These are phyloP conservation scores for Catharanthus roseus DNA, from an alignment of 257 asterid genomes.

Conservation along the genomic window DNA sequence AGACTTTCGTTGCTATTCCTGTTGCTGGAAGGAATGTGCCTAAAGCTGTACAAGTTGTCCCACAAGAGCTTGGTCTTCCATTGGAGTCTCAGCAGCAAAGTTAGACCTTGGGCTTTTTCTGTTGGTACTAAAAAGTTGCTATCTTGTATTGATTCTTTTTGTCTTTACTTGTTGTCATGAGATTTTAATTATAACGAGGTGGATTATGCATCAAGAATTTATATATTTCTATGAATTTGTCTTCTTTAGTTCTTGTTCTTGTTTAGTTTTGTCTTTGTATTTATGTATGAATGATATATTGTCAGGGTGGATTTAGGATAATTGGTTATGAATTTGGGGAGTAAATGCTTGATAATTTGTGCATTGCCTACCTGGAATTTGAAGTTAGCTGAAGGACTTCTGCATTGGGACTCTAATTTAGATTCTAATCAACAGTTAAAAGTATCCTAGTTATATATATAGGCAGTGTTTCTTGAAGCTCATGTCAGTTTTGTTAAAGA, in stretches of 20 bases:
- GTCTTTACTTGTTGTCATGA: neutral
- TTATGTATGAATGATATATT: neutral
- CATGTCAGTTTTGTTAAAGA: neutral
- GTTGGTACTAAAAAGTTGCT: slow-evolving; percentile 1
- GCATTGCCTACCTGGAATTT: neutral
- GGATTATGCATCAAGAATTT: slow-evolving; percentile 1
- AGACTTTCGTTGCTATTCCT: slow-evolving; percentile 64
- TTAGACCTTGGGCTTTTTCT: neutral
- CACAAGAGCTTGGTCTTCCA: slow-evolving; percentile 27
- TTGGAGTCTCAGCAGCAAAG: slow-evolving; percentile 22
- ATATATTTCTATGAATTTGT: neutral
- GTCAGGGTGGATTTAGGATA: neutral
- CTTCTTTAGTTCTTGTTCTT: neutral
- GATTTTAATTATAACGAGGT: slow-evolving; percentile 6
- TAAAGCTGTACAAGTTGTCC: slow-evolving; percentile 23
- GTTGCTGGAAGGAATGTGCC: slow-evolving; percentile 27
- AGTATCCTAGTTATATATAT: neutral
- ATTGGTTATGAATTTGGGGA: neutral
- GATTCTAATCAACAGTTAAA: neutral
- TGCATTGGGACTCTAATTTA: neutral
- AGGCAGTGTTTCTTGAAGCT: neutral
- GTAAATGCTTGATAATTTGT: neutral
- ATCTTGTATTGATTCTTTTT: neutral
- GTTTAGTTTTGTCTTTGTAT: neutral
- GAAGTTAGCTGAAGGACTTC: neutral